Conservation (phyloP, 768 basidiomycete genomes). For the Tylopilus balloui region DNA sequence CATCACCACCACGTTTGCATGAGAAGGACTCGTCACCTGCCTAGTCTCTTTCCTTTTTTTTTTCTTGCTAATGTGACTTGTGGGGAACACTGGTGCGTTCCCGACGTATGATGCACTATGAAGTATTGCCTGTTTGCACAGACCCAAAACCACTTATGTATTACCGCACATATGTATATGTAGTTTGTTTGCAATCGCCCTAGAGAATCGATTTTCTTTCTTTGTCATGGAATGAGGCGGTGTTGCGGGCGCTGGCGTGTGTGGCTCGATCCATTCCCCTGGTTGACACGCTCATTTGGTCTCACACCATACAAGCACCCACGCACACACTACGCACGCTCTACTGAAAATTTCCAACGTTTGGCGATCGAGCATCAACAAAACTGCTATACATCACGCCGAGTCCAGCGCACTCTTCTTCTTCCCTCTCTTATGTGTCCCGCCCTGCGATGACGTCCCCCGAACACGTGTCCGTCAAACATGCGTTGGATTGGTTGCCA, state of each 20-base stretch:
- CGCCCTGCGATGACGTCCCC: constrained; percentile 24
- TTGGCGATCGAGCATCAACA: neutral
- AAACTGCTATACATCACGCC: neutral
- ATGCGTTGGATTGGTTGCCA: constrained; percentile 2
- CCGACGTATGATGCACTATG: constrained; percentile 16
- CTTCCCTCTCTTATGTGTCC: constrained; percentile 14
- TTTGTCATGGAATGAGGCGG: no score
- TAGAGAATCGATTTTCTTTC: constrained; percentile 12
- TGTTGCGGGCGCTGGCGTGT: no score
- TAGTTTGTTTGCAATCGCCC: constrained; percentile 15
- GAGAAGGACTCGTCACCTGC: constrained; percentile 30
- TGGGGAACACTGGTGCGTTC: no score
- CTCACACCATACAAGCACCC: neutral
- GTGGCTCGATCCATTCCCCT: no score
- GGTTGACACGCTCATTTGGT: neutral
- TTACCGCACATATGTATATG: constrained; percentile 28
- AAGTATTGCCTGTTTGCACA: constrained; percentile 22
- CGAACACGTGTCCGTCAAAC: constrained; percentile 22
- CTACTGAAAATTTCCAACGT: no score
- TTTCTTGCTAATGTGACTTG: constrained; percentile 13
- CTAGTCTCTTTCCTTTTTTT: constrained; percentile 6
- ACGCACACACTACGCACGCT: no score
- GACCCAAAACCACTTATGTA: constrained; percentile 26
- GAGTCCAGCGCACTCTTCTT: neutral
- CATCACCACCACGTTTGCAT: constrained; percentile 48